These are phyloP conservation scores for Sclerotinia minor DNA, from an alignment of 2,329 filamentous ascomycete genomes.

Conservation along the genomic window DNA sequence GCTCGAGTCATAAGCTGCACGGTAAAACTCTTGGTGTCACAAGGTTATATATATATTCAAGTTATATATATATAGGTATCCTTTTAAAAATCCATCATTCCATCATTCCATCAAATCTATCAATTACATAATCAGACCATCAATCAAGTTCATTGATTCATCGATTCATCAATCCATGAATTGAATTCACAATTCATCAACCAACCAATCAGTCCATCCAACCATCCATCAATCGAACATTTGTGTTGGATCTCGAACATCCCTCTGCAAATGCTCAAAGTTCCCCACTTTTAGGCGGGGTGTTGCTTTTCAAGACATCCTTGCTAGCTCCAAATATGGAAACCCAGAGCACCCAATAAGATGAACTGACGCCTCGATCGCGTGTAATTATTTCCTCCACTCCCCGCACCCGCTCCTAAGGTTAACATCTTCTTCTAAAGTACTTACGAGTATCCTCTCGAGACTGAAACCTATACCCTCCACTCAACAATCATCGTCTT, in stretches of 20 bases:
- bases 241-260: conserved; percentile 5
- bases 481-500: neutral
- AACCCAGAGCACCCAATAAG: neutral
- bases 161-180: too few species aligned
- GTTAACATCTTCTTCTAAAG: neutral
- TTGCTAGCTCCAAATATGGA: neutral
- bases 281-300: conserved; percentile 5
- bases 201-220: neutral
- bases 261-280: neutral
- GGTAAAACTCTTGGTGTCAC: neutral
- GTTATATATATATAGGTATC: too few species aligned
- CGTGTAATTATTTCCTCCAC: neutral
- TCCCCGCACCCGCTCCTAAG: neutral
- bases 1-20: conserved; percentile 3
- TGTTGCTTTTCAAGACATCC: neutral
- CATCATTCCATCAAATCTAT: neutral
- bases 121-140: too few species aligned
- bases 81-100: too few species aligned
- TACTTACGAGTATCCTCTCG: neutral
- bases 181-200: too few species aligned
- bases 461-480: too few species aligned
- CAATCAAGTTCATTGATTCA: too few species aligned
- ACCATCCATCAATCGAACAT: conserved; percentile 5
- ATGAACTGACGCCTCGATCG: neutral
- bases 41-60: too few species aligned